A percentile compares a stretch with the other conserved stretches of the same genome.
These are phyloP conservation scores for Pestalotiopsis sp. DNA, from an alignment of 2,329 filamentous ascomycete species.

Conservation along the genomic window DNA sequence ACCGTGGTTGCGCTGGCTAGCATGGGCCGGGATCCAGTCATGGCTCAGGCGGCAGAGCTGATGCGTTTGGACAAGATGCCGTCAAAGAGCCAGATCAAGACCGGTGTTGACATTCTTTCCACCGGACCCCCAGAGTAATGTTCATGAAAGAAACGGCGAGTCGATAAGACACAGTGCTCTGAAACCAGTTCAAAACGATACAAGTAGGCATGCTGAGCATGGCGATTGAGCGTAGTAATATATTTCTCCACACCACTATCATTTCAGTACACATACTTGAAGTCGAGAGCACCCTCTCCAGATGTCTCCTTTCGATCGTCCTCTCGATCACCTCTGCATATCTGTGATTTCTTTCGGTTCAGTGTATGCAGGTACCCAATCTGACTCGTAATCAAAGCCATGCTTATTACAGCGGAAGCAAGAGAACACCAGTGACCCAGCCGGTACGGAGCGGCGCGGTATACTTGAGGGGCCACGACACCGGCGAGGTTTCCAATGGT, in stretches of 20 bases:
- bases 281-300: background rate
- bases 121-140: constrained; percentile 36
- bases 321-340: background rate
- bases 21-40: constrained; percentile 87
- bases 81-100: constrained; percentile 73
- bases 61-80: constrained; percentile 86
- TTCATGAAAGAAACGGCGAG: background rate
- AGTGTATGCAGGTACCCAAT: background rate
- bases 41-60: constrained; percentile 80
- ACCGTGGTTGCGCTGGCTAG: constrained; percentile 86
- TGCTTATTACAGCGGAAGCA: constrained; percentile 42
- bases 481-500: constrained; percentile 64
- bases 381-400: constrained; percentile 4
- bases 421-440: constrained; percentile 55
- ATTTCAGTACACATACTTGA: background rate
- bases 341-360: background rate
- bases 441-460: constrained; percentile 44
- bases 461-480: constrained; percentile 63
- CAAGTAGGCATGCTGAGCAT: background rate
- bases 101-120: constrained; percentile 56
- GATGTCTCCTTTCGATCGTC: background rate
- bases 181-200: background rate
- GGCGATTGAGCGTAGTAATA: background rate
- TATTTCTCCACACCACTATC: background rate
- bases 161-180: background rate